Evolutionary conservation across 371 early-diverging fungal species (phyloP).

Genomic region (Gilbertella persicaria): DNA sequence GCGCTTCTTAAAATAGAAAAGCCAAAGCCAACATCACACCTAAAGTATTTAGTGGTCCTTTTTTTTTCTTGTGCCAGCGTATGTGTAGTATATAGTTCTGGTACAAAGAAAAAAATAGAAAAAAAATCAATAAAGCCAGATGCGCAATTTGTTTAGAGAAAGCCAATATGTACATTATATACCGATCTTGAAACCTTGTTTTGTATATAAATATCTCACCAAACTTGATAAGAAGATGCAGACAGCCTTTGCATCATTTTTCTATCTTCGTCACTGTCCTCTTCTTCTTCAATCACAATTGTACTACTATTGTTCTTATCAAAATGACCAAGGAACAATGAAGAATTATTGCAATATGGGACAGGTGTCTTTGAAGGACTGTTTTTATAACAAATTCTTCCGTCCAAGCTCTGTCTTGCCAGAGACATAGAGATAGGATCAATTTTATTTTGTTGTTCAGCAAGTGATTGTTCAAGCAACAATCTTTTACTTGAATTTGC

Average conservation of each 20-base stretch:
- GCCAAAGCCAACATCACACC: no score
- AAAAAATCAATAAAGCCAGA: neutral
- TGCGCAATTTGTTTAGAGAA: neutral
- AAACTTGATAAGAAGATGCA: slow-evolving; percentile 22
- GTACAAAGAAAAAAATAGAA: neutral
- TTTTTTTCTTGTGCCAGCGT: no score
- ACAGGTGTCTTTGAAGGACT: slow-evolving; percentile 13
- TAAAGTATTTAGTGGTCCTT: no score
- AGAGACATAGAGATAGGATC: slow-evolving; percentile 32
- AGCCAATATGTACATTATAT: neutral
- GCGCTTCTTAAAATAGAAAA: no score
- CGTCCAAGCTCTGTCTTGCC: slow-evolving; percentile 30
- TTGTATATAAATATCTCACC: slow-evolving; percentile 3
- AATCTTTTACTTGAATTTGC: no score
- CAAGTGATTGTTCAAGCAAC: no score
- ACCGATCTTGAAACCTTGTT: neutral
- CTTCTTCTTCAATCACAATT: no score
- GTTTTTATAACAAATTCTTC: slow-evolving; percentile 28
- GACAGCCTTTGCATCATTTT: slow-evolving; percentile 18
- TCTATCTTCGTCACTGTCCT: slow-evolving; percentile 11
- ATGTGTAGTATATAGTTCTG: neutral
- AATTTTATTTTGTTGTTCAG: neutral
- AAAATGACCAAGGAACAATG: no score
- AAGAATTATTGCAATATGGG: no score
- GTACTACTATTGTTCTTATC: no score